Percentiles rank a stretch among this genome's conserved stretches.
Conservation (phyloP, 352 stramenopile genomes). For the Pilasporangium apinafurcum region DNA sequence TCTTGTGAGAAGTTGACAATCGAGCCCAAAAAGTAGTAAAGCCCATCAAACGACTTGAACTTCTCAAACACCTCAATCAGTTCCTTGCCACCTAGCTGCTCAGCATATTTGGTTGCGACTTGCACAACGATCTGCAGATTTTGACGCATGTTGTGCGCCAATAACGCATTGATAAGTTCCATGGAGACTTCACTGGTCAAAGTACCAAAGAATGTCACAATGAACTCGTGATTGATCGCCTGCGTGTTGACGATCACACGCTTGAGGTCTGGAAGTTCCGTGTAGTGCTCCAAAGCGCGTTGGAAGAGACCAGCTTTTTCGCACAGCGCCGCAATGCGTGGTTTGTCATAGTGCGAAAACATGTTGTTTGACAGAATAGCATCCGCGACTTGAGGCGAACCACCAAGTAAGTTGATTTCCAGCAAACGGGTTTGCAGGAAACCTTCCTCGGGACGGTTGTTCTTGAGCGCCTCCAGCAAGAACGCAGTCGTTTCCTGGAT, state of each 20-base stretch:
- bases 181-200: constrained; percentile 97
- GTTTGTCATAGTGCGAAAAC: constrained; percentile 98
- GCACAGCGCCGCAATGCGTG: constrained; percentile 97
- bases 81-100: constrained; percentile 90
- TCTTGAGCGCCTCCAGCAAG: constrained; percentile 98
- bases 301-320: constrained; percentile 98
- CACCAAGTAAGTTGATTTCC: constrained; percentile 99
- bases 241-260: constrained; percentile 91
- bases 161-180: constrained; percentile 97
- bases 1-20: constrained; percentile 99
- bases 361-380: constrained; percentile 99
- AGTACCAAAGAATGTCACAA: constrained; percentile 98
- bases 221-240: constrained; percentile 95
- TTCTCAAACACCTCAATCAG: constrained; percentile 99
- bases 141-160: constrained; percentile 95
- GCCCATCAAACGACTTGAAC: constrained; percentile 97
- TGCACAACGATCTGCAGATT: constrained; percentile 99
- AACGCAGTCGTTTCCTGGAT: constrained; percentile 99
- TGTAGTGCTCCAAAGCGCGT: constrained; percentile 99
- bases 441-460: constrained; percentile 98
- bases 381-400: constrained; percentile 98
- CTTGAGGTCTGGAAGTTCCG: constrained; percentile 97
- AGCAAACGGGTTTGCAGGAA: constrained; percentile 99
- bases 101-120: constrained; percentile 93
- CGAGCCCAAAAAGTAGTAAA: constrained; percentile 99